Evolutionary conservation across 1,139 yeast species (phyloP).

Genomic region (Pneumocystis murina): DNA sequence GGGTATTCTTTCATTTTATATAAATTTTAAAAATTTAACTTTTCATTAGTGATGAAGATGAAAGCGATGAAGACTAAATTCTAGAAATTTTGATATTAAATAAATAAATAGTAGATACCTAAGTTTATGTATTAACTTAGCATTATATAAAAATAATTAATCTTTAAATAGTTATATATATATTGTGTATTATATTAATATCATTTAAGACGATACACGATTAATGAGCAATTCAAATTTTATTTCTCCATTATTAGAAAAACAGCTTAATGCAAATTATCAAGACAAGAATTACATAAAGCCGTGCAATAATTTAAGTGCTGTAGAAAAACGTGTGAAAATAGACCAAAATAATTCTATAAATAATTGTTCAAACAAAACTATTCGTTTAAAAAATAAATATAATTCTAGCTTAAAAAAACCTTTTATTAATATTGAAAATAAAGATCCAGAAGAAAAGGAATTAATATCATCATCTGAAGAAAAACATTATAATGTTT

Average conservation of each 20-base stretch:
- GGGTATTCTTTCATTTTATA: constrained; percentile 20
- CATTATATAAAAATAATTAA: neutral
- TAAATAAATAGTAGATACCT: constrained; percentile 15
- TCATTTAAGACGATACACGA: neutral
- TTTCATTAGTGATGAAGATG: constrained; percentile 10
- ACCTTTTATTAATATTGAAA: neutral
- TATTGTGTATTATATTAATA: neutral
- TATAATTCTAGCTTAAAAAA: neutral
- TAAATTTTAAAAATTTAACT: constrained; percentile 20
- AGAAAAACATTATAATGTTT: neutral
- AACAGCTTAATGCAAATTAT: neutral
- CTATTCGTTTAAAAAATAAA: neutral
- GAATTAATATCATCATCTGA: neutral
- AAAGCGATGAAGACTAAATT: constrained; percentile 10
- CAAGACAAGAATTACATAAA: neutral
- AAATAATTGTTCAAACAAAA: neutral
- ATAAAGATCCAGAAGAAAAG: neutral
- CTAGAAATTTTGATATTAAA: neutral
- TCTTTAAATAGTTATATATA: neutral
- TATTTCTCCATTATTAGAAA: neutral
- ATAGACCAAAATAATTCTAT: neutral
- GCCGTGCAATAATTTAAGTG: neutral
- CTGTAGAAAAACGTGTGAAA: neutral
- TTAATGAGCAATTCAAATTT: neutral
- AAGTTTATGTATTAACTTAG: constrained; percentile 21